Evolutionary conservation across 108 stramenopile species (phyloP).

Genomic region (Fragilariopsis cylindrus): DNA sequence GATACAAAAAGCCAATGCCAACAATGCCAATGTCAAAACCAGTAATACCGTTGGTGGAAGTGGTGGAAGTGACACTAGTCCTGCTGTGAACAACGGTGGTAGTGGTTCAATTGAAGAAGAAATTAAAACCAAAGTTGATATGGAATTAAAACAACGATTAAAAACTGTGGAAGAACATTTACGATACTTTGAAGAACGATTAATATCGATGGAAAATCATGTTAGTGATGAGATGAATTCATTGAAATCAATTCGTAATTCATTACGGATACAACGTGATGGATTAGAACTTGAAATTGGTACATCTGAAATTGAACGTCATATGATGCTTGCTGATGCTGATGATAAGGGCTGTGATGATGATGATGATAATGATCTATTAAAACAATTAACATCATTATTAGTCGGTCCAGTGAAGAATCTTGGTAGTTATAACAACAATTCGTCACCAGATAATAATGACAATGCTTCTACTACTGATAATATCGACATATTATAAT

Average conservation of each 20-base stretch:
- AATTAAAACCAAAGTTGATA: slow-evolving; percentile 25
- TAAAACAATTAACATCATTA: slow-evolving; percentile 33
- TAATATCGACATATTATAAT: too few species aligned
- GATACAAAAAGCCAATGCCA: slow-evolving; percentile 21
- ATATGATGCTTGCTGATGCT: slow-evolving; percentile 26
- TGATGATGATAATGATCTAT: slow-evolving; percentile 17
- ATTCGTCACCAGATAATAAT: neutral
- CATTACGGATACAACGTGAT: slow-evolving; percentile 29
- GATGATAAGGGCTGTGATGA: too few species aligned
- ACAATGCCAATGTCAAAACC: neutral
- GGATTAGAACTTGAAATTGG: slow-evolving; percentile 39
- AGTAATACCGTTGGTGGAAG: slow-evolving; percentile 25
- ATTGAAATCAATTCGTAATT: slow-evolving; percentile 25
- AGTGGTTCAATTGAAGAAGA: neutral
- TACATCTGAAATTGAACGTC: slow-evolving; percentile 21
- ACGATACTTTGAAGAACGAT: slow-evolving; percentile 35
- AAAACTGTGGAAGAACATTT: slow-evolving; percentile 27
- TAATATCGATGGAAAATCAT: slow-evolving; percentile 35
- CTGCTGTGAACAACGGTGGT: too few species aligned
- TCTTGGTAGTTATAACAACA: slow-evolving; percentile 29
- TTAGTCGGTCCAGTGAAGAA: slow-evolving; percentile 45
- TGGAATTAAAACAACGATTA: slow-evolving; percentile 35
- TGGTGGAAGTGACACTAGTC: slow-evolving; percentile 16
- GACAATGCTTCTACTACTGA: neutral
- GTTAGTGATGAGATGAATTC: slow-evolving; percentile 21